Base-by-base conservation (phyloP, 805 yeast genomes). In the Alloascoidea hylecoeti region DNA sequence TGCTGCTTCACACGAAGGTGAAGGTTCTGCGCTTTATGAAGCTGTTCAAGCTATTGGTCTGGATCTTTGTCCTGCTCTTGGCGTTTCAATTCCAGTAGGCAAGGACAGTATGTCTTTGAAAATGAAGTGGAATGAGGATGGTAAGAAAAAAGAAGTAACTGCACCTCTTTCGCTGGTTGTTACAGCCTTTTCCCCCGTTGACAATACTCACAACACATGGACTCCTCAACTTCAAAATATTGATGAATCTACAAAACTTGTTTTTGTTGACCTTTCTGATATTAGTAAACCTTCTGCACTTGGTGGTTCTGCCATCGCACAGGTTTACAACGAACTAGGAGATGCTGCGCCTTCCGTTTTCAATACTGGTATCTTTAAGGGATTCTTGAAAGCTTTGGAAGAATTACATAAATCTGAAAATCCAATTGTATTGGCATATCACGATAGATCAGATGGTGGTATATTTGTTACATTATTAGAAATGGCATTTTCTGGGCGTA, bases 91-190 rank as follows among this genome's bases (percentile, higher is more conserved):
- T 41, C 99, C 99, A 12, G 99, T 92, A 28, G 99, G 99, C 48
- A 92, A 92, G 63, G 99, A 92, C 59, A 86, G 96, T 27, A 86
- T 92, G 96, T 86, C 97, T 16, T 89, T 92, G 98, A 85, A 86
- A 64, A 92, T 92, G 97, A 78, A 80, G 52, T 92, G 99, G 99
- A 83, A 70, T 37, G 73, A 76, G 46, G 27, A 38, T 18, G 30
- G 35, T 32, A 38, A 15, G 27, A 45, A 39, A 38, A 83, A 79
- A 50, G 95, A 85, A 58, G 97, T 92, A 34, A 77, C 92, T 44
- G 85, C 96, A n/a, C 99, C 99, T 36, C 65, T 92, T 53, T 80
- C 96, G 9, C 72, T 89, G 50, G 80, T 83, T 36, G 70, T 89
- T 48, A 88, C 98, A 16, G 92, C 97, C 0, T 92, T 89, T 56